Base-by-base conservation (phyloP, 495 filamentous ascomycete species). In the Penicillium psychrofluorescens region DNA sequence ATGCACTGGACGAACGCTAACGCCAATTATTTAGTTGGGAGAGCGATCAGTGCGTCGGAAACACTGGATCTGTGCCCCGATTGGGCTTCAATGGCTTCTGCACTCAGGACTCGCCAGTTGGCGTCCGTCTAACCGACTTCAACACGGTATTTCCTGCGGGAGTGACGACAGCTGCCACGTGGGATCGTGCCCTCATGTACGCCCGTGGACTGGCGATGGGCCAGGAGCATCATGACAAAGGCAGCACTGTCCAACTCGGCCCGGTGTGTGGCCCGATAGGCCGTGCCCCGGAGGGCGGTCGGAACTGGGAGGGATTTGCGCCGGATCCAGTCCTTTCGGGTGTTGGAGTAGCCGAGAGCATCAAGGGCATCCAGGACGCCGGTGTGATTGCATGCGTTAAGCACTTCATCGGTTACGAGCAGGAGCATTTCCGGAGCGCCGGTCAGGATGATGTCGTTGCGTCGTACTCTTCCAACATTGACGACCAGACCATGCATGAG, bases 401-500 rank as follows among this genome's bases (percentile, higher is more conserved):
- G 71, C 88, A 94, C 49, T 90, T 66, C 47, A 83, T 94, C 42
- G 71, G 73, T 30, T 85, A 91, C 44, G 86, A 81, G 50, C 67
- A 77, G 53, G 88, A 94, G 54, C 82, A 95, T 61, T 95, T 94
- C 73, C 84, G 92, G 0, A 62, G 68, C 12, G 84, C 88, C 56
- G 75, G 80, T 4, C 59, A 59, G 36, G 73, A 74, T 58, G 74
- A 82, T 46, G 83, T 88, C 43, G 61, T 54, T 15, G 78, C 90
- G 41, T 67, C 72, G 22, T 38, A 83, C 6, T 91, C 86, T 55
- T 80, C 83, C 11, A 98, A 96, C 58, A 68, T 96, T n/a, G 92
- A 96, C 58, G 92, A 98, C 65, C 83, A 79, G 60, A 94, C 91
- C 3, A 78, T 98, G 79, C 92, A 98, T 62, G 92, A 98, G 63